Base-by-base conservation (phyloP, 2,329 filamentous ascomycete species). In the Aspergillus spinulosporus region DNA sequence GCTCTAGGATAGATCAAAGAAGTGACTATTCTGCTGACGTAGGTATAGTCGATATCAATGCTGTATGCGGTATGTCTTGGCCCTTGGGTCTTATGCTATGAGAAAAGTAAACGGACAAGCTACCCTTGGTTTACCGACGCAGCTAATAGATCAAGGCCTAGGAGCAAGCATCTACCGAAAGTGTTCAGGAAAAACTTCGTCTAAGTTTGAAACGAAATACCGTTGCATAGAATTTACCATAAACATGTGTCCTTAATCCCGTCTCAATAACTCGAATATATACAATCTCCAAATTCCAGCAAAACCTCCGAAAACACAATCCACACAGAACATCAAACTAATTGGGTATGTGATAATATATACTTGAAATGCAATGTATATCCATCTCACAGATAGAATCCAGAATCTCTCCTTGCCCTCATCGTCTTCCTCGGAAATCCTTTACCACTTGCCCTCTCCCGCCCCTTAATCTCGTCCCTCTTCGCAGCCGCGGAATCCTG, bases 401-500 rank as follows among this genome's bases (percentile, higher is more conserved):
- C n/a, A 39, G 36, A 11, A 7, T 45, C n/a, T n/a, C 28, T 12
- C 9, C 39, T 37, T n/a, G 37, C 39, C 28, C 54, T 48, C 42
- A 55, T 39, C n/a, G 51, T 52, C 21, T 37, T 47, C 11, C 36
- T 43, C 14, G 42, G 32, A n/a, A 46, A 46, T 12, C 42, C 42
- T 11, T 15, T 28, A 26, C 29, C 39, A 21, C 14, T 28, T n/a
- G 51, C 36, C 37, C 6, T 15, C 8, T 37, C 15, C 11, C 28
- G 14, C 11, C 9, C 14, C 8, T 49, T 36, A 4, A 37, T 28
- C 26, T 28, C 5, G 7, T 26, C 47, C 3, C 47, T 28, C 44
- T 48, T 52, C 39, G 28, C 14, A 15, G 31, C 29, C 5, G 39
- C 44, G 40, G 43, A 53, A 4, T 66, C 61, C 52, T 80, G 75